These are phyloP conservation scores for Amanita jacksonii DNA, from an alignment of 768 basidiomycete genomes.

Conservation along the genomic window DNA sequence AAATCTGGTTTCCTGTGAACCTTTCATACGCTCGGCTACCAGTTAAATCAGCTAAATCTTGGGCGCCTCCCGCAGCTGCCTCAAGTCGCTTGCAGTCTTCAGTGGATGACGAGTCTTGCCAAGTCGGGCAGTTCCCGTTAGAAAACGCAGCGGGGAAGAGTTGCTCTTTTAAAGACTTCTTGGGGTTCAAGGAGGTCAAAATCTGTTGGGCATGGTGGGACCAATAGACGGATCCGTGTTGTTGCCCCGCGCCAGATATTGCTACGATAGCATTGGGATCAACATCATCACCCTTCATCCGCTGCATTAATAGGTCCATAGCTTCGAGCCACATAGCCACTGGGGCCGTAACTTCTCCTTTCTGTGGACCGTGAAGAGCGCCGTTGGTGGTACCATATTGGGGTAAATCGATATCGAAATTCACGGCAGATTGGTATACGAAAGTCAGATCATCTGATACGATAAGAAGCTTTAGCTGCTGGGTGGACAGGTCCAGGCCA, in stretches of 20 bases:
- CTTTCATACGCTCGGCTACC: constrained; percentile 83
- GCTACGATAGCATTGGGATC: constrained; percentile 48
- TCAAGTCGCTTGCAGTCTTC: constrained; percentile 65
- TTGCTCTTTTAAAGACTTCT: constrained; percentile 44
- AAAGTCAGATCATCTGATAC: constrained; percentile 46
- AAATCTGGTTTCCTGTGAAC: constrained; percentile 83
- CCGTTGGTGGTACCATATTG: constrained; percentile 59
- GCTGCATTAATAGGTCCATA: constrained; percentile 64
- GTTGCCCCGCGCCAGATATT: constrained; percentile 77
- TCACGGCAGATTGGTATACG: constrained; percentile 60
- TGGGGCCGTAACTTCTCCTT: constrained; percentile 72
- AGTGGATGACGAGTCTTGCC: constrained; percentile 87
- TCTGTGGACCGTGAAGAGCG: constrained; percentile 50
- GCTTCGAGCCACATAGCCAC: constrained; percentile 83
- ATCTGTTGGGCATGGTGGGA: constrained; percentile 40
- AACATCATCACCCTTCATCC: constrained; percentile 49
- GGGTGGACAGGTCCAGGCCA: constrained; percentile 82
- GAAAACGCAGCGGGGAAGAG: constrained; percentile 61
- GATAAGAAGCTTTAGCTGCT: constrained; percentile 72
- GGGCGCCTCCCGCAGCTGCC: constrained; percentile 55
- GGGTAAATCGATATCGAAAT: constrained; percentile 76
- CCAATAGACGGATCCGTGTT: constrained; percentile 89
- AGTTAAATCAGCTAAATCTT: constrained; percentile 62
- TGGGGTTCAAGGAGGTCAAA: constrained; percentile 45
- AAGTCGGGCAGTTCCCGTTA: constrained; percentile 62